These are phyloP conservation scores for Suillus weaverae DNA, from an alignment of 768 basidiomycete species.

Conservation along the genomic window DNA sequence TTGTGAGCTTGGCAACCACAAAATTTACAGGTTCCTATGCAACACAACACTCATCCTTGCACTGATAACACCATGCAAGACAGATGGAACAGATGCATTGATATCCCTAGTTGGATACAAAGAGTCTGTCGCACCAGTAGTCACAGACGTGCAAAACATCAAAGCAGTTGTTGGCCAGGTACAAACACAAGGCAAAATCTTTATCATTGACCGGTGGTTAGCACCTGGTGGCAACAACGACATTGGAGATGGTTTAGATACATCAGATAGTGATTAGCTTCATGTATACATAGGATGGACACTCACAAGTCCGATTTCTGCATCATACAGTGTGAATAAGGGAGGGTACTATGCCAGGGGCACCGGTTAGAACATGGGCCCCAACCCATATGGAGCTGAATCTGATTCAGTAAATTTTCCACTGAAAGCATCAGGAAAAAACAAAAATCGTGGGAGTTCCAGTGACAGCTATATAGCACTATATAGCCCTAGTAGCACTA, in stretches of 20 bases:
- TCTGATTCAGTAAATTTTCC: too few relatives aligned
- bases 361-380: too few relatives aligned
- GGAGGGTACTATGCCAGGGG: too few relatives aligned
- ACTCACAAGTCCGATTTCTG: too few relatives aligned
- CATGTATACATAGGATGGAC: too few relatives aligned
- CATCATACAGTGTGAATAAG: too few relatives aligned
- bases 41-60: background rate
- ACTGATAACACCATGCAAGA: background rate
- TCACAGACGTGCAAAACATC: constrained; percentile 14
- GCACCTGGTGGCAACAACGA: background rate
- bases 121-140: constrained; percentile 1
- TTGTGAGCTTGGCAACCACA: constrained; percentile 7
- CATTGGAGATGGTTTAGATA: background rate
- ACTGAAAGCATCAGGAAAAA: too few relatives aligned
- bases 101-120: constrained; percentile 6
- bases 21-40: constrained; percentile 1
- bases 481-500: too few relatives aligned
- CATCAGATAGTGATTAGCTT: background rate
- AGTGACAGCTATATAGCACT: too few relatives aligned
- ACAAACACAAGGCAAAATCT: constrained; percentile 1
- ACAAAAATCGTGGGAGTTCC: too few relatives aligned
- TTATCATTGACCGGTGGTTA: background rate
- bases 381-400: too few relatives aligned
- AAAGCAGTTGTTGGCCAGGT: constrained; percentile 15
- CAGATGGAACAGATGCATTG: constrained; percentile 14